Conservation (phyloP, 192 early-diverging fungal genomes). For the Entrophospora sp. region DNA sequence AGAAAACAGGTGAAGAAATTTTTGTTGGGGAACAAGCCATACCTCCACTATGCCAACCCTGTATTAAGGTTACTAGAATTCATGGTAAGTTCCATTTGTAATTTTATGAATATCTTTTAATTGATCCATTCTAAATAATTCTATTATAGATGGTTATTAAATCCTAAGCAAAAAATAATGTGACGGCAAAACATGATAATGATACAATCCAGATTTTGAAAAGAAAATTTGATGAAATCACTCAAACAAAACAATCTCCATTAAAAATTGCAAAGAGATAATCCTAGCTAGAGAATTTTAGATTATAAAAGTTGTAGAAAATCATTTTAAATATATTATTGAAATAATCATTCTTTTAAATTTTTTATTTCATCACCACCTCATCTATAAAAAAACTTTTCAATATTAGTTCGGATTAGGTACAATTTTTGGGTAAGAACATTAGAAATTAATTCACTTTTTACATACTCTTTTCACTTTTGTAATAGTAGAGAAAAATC, state of each 20-base stretch:
- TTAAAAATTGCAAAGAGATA: not conserved
- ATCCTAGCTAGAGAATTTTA: not conserved
- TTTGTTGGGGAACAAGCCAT: constrained; percentile 10
- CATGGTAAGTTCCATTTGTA: constrained; percentile 13
- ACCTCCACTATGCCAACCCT: not conserved
- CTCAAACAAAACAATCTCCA: constrained; percentile 9
- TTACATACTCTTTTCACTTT: too few species aligned
- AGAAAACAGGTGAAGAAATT: not conserved
- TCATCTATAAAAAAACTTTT: too few species aligned
- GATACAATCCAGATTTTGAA: not conserved
- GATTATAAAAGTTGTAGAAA: too few species aligned
- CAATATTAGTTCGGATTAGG: too few species aligned
- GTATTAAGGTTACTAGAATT: constrained; percentile 13
- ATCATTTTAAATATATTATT: too few species aligned
- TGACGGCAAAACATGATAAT: not conserved
- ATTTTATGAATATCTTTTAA: constrained; percentile 1
- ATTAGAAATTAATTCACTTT: too few species aligned
- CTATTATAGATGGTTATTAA: constrained; percentile 2
- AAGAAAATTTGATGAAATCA: constrained; percentile 5
- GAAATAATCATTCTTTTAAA: too few species aligned
- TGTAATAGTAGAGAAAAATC: too few species aligned
- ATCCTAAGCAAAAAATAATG: not conserved
- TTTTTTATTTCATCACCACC: too few species aligned
- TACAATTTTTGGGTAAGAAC: too few species aligned
- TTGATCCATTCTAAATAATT: constrained; percentile 12